Base-by-base conservation (phyloP, 1,284 basidiomycete species). In the Hypsizygus ulmarius region DNA sequence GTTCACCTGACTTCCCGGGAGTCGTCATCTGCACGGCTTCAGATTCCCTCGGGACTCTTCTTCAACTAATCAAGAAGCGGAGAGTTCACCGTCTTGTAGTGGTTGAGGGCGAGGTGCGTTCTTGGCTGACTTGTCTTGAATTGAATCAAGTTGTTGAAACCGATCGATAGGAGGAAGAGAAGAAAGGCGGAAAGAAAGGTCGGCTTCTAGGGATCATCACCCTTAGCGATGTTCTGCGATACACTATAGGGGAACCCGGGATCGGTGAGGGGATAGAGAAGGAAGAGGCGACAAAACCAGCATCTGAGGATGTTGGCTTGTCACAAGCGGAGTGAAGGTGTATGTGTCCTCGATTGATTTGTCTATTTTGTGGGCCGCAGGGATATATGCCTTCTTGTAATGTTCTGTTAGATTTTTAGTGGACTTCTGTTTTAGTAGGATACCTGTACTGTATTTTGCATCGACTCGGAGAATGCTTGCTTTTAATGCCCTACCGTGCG, bases 11-110 rank as follows among this genome's bases (percentile, higher is more conserved):
- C 66, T 99, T 98, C 65, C 87, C 91, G 6, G 97, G 97, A 11
- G 94, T 99, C 2, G 93, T 97, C 51, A 92, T 96, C 15, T 99
- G 97, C 64, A 93, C 91, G 1, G 92, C 93, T 1, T 82, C 87
- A 5, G 96, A 99, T 64, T 94, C 94, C 0, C 73, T 99, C n/a
- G 91, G 90, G 1, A 94, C 92, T 1, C 79, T 99, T 16, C 82
- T 99, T 53, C 87, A 92, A 51, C 81, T 97, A 16, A 90, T 99
- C 64, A 92, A 93, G 68, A 93, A 93, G 62, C 82, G 94, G 28
- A 76, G 97, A 18, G 93, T 97, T 5, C 97, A 99, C 66, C 84
- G 97, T 39, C 69, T 98, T 21, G 93, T 96, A 1, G 93, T 97
- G 2, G 92, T 96, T 6, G 89, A 93, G 70, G 87, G 87, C 53